A percentile compares a stretch with the other conserved stretches of the same genome.
Conservation (phyloP, 805 yeast genomes). For the Allodekkera sacchari region DNA sequence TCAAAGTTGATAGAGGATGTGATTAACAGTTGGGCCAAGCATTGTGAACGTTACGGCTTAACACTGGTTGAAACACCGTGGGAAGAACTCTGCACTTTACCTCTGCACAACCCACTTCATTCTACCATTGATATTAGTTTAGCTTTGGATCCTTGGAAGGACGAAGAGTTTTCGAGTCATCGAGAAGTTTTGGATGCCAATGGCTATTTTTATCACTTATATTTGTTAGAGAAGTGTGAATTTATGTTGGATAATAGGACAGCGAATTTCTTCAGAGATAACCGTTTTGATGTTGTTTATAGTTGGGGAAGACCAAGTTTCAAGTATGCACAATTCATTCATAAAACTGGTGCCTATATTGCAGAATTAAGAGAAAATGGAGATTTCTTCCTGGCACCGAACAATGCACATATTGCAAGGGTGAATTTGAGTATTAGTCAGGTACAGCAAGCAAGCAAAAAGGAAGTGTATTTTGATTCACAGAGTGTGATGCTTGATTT, state of each 20-base stretch:
- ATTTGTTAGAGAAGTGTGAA: conserved; percentile 58
- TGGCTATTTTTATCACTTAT: conserved; percentile 69
- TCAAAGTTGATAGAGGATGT: conserved; percentile 78
- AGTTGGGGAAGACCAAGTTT: conserved; percentile 89
- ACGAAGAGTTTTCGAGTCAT: conserved; percentile 37
- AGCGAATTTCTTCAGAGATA: conserved; percentile 45
- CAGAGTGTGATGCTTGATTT: conserved; percentile 69
- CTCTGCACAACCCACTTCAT: conserved; percentile 77
- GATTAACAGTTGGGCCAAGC: conserved; percentile 66
- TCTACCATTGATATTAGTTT: conserved; percentile 66
- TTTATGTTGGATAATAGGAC: conserved; percentile 80
- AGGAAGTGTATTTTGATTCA: conserved; percentile 44
- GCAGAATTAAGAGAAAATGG: conserved; percentile 81
- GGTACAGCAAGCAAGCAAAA: conserved; percentile 14
- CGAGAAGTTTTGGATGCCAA: conserved; percentile 36
- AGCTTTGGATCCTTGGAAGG: conserved; percentile 65
- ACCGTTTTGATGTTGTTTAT: conserved; percentile 57
- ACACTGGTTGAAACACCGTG: conserved; percentile 83
- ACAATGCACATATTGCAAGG: conserved; percentile 73
- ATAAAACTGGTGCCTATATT: conserved; percentile 79
- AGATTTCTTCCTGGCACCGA: conserved; percentile 75
- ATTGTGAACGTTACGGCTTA: conserved; percentile 81
- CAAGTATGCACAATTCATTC: conserved; percentile 83
- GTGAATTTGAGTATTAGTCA: conserved; percentile 40
- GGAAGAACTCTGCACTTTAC: conserved; percentile 73